Evolutionary conservation across 108 stramenopile genomes (phyloP).

Genomic region (Cyclostephanos invisitatus): DNA sequence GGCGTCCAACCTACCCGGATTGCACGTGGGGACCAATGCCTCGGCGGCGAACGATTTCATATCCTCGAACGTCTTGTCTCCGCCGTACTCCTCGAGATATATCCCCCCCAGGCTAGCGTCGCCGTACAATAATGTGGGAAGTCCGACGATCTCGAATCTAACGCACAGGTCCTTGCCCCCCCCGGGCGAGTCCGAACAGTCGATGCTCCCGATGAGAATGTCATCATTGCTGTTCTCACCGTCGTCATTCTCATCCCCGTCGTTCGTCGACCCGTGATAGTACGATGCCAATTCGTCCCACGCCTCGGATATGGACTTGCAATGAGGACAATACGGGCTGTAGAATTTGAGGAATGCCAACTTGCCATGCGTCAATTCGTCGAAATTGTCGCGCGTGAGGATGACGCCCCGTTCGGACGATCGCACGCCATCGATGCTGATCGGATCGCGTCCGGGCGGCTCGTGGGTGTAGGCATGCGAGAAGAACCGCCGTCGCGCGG

Average conservation of each 20-base stretch:
- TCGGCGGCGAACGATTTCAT: conserved; percentile 53
- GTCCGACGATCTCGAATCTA: conserved; percentile 46
- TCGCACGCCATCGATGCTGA: conserved; percentile 42
- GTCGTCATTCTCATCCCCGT: not conserved
- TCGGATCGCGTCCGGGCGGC: conserved; percentile 45
- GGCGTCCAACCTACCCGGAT: conserved; percentile 53
- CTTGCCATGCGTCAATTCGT: conserved; percentile 44
- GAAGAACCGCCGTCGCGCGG: not conserved
- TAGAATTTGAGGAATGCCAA: conserved; percentile 47
- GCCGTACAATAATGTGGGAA: conserved; percentile 65
- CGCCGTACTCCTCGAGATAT: conserved; percentile 58
- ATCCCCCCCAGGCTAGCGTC: conserved; percentile 50
- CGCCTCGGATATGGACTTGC: conserved; percentile 39
- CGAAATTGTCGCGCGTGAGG: conserved; percentile 45
- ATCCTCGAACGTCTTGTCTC: conserved; percentile 44
- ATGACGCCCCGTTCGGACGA: conserved; percentile 23
- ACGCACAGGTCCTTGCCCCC: conserved; percentile 45
- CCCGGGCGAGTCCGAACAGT: conserved; percentile 43
- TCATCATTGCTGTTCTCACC: not conserved
- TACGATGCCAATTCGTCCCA: conserved; percentile 49
- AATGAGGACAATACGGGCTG: conserved; percentile 48
- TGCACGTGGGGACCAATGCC: conserved; percentile 49
- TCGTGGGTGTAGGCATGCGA: conserved; percentile 28
- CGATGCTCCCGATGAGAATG: conserved; percentile 44
- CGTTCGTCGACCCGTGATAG: conserved; percentile 16